Evolutionary conservation across 257 asterid species (phyloP), one percentile per base, ranked within the genome.

Genomic region (Solanum gandarillasii): DNA sequence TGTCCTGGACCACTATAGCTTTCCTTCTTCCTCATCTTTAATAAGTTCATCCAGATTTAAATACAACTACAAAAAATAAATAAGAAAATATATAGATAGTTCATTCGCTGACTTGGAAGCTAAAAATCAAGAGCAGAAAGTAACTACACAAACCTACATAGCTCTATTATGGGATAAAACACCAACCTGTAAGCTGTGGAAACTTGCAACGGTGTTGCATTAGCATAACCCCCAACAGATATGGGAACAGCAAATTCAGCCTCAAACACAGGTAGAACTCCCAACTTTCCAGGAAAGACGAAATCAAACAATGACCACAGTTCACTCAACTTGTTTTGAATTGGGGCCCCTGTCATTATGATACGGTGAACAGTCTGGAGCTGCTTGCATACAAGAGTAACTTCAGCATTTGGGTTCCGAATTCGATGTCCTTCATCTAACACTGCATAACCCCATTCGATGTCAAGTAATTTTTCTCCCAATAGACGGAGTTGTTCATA

Each of bases 181-280:
- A 58, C 89, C 89, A 70, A 96, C 99, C 99, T 95, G 96, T 95
- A 97, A 86, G 99, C 99, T 55, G 99, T 97, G 89, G 99, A 97
- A 86, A 97, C 99, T 93, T 97, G 99, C 90, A 97, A 91, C 12
- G 99, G 99, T 34, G 95, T 91, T 75, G 99, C 99, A 91, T 97
- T 97, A 83, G 99, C 98, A 90, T 97, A 97, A 68, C 99, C 99
- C 86, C 99, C 99, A 88, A 97, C 98, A 83, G 99, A 94, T 92
- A 97, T 97, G 62, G 99, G 99, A 91, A 94, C 98, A 14, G 99
- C 97, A 88, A 97, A 97, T 89, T 97, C 99, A n/a, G 98, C 98
- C 90, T 97, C 99, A 91, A 97, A 97, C 83, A 97, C 97, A 23
- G 99, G 99, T 85, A 97, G 91, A 81, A 97, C 98, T 6, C 99